Base-by-base conservation (phyloP, 1,139 yeast species). In the Scheffersomyces stambukii region DNA sequence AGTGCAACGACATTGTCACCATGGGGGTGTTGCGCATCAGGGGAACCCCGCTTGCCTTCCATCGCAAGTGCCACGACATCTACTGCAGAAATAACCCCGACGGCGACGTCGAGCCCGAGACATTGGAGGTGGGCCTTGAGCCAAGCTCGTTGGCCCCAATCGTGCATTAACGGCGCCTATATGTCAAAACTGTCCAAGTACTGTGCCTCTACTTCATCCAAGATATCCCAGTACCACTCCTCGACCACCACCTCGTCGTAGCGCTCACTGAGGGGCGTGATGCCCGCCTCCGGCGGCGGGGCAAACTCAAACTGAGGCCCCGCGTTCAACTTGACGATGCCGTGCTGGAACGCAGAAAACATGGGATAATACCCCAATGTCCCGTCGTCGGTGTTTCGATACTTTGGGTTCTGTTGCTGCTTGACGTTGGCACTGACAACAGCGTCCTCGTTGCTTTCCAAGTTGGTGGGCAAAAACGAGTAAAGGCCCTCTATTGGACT, bases 341-440 rank as follows among this genome's bases (percentile, higher is more conserved):
- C 98, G 8, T 83, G 83, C 40, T 77, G 76, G 49, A 77, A 91
- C 19, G 83, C 84, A 32, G 95, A 83, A 19, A 86, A 65, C 60
- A 89, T 85, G 1, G 98, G 98, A 54, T 78, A 91, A 52, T 93
- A 91, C 0, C 97, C 98, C 31, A 88, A 57, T 26, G 76, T 64
- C 1, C 95, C 95, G 50, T 91, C 96, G 50, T 91, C 89, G 38
- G 56, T 70, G 54, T 57, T 63, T 38, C 62, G 60, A 44, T 68
- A 74, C 20, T 58, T 60, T n/a, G 69, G 57, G 28, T 74, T 64
- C 41, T 59, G 74, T 51, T 61, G 66, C 40, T 70, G 77, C 19
- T 54, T 62, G 20, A 67, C 62, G 40, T 67, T 68, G 19, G 43
- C 44, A 3, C 45, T 42, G 14, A 54, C 29, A 7, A 39, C 34